Evolutionary conservation across 2,329 filamentous ascomycete species (phyloP), one percentile per base, ranked within the genome.

Genomic region (Fusarium longipes): DNA sequence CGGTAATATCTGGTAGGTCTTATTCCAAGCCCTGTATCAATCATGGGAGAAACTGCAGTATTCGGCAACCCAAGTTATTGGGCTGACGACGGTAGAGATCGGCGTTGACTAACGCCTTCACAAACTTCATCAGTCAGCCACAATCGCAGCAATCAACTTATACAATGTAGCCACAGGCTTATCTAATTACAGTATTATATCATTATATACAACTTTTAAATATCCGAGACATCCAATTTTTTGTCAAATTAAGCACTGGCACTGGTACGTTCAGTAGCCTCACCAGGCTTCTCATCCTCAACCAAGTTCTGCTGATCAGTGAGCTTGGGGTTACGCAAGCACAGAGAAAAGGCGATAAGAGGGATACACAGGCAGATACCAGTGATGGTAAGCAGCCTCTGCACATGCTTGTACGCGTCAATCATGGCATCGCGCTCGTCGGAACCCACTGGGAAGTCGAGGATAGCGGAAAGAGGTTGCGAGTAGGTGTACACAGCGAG

Each of bases 281-380:
- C 65, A 30, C 65, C 62, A 4, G 62, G 66, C 58, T 70, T 68
- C 45, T 73, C 74, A 10, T 75, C 74, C 57, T 77, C 75, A 20
- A 77, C 80, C 67, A 83, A 65, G 6, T 78, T 83, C 76, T 84
- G 82, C 54, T 80, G 45, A 38, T 82, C 71, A 54, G 78, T 83
- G 48, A 84, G 77, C 71, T 78, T 80, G 35, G 82, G 82, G 72
- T 84, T 83, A 53, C 82, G 78, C 57, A 83, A 71, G 53, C 73
- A 70, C 11, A 79, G 36, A 3, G 81, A 79, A 49, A 84, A 82
- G 2, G 58, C 77, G 29, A 85, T 82, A 22, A 84, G 78, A 24
- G 82, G 83, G 29, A 84, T 77, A 48, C 80, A 83, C 27, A 85
- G 74, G 57, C 81, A 82, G 68, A 85, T 81, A 32, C 83, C 83